phyloP scores from a whole-genome alignment of 2,329 filamentous ascomycete genomes.

The Tolypocladium album region DNA sequence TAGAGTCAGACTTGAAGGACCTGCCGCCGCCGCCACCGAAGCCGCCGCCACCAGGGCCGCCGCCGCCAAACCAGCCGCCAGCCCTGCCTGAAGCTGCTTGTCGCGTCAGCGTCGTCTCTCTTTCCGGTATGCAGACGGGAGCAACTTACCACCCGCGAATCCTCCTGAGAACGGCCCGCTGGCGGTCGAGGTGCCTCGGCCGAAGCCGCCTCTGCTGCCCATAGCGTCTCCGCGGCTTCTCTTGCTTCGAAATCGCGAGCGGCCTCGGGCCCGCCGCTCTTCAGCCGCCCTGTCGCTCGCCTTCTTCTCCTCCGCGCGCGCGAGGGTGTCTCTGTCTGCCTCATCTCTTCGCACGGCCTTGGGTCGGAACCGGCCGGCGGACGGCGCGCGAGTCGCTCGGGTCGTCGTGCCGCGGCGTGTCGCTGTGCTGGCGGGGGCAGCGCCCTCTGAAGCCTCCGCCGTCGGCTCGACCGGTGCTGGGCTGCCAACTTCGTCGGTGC shows the following conservation, averaged over 20 bases:
- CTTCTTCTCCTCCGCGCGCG: constrained; percentile 32
- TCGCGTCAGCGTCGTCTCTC: not conserved
- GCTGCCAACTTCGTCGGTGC: constrained; percentile 3
- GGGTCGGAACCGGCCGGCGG: constrained; percentile 31
- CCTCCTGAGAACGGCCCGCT: constrained; percentile 29
- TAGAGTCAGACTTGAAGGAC: constrained; percentile 22
- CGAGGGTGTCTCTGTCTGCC: constrained; percentile 34
- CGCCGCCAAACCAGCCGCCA: constrained; percentile 18
- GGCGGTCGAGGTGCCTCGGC: constrained; percentile 21
- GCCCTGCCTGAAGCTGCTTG: constrained; percentile 10
- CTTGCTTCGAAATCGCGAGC: constrained; percentile 28
- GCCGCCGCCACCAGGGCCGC: constrained; percentile 19
- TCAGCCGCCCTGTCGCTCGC: constrained; percentile 28
- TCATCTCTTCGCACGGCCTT: constrained; percentile 40
- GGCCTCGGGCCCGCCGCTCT: constrained; percentile 25
- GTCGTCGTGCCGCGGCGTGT: constrained; percentile 21
- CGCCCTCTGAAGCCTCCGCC: constrained; percentile 5
- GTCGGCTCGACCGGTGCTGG: not conserved
- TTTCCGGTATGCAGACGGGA: too few species aligned
- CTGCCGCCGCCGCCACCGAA: constrained; percentile 16
- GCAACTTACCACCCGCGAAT: constrained; percentile 11
- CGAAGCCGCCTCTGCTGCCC: constrained; percentile 28
- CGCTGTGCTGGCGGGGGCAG: constrained; percentile 13
- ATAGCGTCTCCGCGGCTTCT: constrained; percentile 33
- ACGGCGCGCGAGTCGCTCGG: constrained; percentile 23